Base-by-base conservation (phyloP, 78 protist genomes). In the Guillardia theta region DNA sequence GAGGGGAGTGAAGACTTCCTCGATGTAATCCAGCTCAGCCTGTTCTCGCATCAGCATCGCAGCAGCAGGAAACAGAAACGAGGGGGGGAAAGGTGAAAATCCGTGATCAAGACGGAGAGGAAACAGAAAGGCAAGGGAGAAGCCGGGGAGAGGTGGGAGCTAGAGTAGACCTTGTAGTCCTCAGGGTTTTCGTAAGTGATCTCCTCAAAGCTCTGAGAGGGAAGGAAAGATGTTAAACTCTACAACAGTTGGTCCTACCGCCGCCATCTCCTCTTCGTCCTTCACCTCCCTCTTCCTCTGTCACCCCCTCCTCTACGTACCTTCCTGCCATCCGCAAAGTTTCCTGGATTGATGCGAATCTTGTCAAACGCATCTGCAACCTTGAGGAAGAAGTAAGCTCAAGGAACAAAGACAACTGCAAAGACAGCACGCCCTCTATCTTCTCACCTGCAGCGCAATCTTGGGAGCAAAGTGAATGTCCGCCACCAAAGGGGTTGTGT, bases 401-500 rank as follows among this genome's bases (percentile, higher is more conserved):
- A 10, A 48, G 21, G 27, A 27, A 58, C 27, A 1, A 1, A 1
- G 6, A 30, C 70, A 58, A 24, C 2, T 3, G 39, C 21, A 24
- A 58, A 8, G 27, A 1, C 70, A 58, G 6, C 70, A 58, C 70
- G 27, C 58, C 58, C 58, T 50, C 58, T 30, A 1, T 58, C 70
- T 58, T 24, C 70, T 0, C 70, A 58, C 70, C 83, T 70, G 83
- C 83, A 70, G n/a, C 41, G 83, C 83, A 36, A 54, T 37, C 93
- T 93, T 93, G 43, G 95, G 95, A 48, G 88, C 92, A 76, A 94
- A 94, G 95, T 94, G 95, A 18, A 94, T 94, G 93, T 94, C 95
- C 24, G 95, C 95, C 43, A 88, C 64, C 64, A 54, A 46, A 12
- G 64, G 83, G 44, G 93, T 54, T 18, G 47, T 5, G 50, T 78